These are phyloP conservation scores for Margaritispora aquatica DNA, from an alignment of 495 filamentous ascomycete genomes.

Conservation along the genomic window DNA sequence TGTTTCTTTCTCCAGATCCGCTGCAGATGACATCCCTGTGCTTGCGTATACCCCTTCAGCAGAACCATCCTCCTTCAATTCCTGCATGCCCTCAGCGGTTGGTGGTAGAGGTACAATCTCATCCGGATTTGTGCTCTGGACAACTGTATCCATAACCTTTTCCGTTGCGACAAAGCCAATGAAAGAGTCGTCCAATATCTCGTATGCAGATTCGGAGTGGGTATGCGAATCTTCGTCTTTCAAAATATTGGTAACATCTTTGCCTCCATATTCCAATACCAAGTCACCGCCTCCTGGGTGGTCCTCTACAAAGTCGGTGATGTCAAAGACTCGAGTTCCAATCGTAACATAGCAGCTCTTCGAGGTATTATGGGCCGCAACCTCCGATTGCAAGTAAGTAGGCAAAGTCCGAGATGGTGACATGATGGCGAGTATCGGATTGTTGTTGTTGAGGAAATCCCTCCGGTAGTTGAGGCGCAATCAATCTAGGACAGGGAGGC, in stretches of 20 bases:
- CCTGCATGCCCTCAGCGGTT: conserved; percentile 22
- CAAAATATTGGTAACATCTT: conserved; percentile 79
- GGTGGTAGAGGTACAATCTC: conserved; percentile 41
- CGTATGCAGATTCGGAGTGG: conserved; percentile 88
- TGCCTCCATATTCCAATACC: conserved; percentile 83
- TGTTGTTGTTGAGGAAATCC: background rate
- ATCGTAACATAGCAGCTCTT: conserved; percentile 93
- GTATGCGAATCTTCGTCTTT: conserved; percentile 75
- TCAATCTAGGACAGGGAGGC: background rate
- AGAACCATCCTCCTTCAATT: conserved; percentile 17
- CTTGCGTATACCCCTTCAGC: conserved; percentile 47
- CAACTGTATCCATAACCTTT: conserved; percentile 38
- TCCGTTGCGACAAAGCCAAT: conserved; percentile 66
- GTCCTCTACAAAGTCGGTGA: conserved; percentile 79
- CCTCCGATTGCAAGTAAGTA: conserved; percentile 69
- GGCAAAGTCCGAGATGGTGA: conserved; percentile 58
- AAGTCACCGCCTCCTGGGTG: conserved; percentile 90
- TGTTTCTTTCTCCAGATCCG: conserved; percentile 82
- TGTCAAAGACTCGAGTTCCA: conserved; percentile 87
- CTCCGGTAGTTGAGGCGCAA: background rate
- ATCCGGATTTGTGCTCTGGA: conserved; percentile 36
- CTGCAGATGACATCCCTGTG: conserved; percentile 80
- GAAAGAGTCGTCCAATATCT: conserved; percentile 76
- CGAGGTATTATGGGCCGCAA: conserved; percentile 69
- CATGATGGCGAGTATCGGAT: conserved; percentile 8